Conservation (phyloP, 805 yeast genomes). For the Wickerhamiella brachini region DNA sequence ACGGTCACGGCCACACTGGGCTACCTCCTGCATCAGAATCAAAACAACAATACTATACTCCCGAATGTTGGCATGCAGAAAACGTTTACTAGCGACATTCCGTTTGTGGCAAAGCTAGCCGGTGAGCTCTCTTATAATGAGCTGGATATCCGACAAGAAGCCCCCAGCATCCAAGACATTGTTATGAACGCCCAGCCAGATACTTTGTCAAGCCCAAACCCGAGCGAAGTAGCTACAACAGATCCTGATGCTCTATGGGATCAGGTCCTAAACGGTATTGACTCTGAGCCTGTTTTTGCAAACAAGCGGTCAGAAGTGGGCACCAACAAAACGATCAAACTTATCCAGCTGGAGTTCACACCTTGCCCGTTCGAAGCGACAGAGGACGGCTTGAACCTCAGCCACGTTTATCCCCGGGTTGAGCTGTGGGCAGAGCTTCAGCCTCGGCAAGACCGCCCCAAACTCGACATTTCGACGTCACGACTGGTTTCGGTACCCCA, state of each 20-base stretch:
- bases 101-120: constrained; percentile 16
- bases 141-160: constrained; percentile 14
- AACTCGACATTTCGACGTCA: constrained; percentile 29
- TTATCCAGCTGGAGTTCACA: constrained; percentile 33
- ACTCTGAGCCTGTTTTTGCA: constrained; percentile 1
- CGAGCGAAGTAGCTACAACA: not conserved
- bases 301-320: not conserved
- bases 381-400: constrained; percentile 14
- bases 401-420: constrained; percentile 34
- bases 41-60: not conserved
- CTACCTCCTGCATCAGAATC: constrained; percentile 15
- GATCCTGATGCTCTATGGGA: constrained; percentile 9
- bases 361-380: constrained; percentile 30
- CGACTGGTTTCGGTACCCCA: constrained; percentile 33
- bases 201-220: not conserved
- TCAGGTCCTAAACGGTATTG: constrained; percentile 4
- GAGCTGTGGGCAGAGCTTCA: constrained; percentile 38
- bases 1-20: constrained; percentile 24
- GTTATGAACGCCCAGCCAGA: not conserved
- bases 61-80: constrained; percentile 12
- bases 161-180: not conserved
- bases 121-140: constrained; percentile 15
- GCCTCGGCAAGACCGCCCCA: constrained; percentile 19
- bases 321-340: constrained; percentile 23
- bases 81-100: constrained; percentile 21